Base-by-base conservation (phyloP, 108 stramenopile genomes). In the Fragilariopsis cylindrus region DNA sequence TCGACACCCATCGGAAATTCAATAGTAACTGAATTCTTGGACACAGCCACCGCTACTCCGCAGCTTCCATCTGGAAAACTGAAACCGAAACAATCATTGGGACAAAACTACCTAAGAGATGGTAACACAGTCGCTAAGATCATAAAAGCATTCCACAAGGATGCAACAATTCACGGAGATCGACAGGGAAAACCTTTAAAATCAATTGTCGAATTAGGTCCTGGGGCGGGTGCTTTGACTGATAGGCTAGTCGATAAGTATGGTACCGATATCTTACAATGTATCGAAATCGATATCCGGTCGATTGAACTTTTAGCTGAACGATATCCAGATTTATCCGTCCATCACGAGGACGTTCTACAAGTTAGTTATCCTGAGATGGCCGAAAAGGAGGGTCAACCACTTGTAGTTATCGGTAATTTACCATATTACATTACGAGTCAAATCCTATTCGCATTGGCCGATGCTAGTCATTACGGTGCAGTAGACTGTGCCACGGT, bases 341-440 rank as follows among this genome's bases (percentile, higher is more conserved):
- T 92, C 7, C 64, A 72, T 53, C 91, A 97, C 55, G 68, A 73
- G 19, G 98, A 99, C 76, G 97, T 98, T 3, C 71, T 99, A 13
- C 94, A 96, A 76, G 86, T 92, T 7, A 89, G 97, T 74, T 99
- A 96, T 79, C 84, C 91, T 0, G 67, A 71, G 54, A 75, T 97
- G 71, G 94, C 97, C 0, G 57, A 90, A 66, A 73, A 84, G n/a
- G 81, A 81, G 16, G 96, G 88, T 2, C 89, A 92, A n/a, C 91
- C 92, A 5, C 70, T 99, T 47, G 83, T 87, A 9, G 87, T 99
- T 7, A 92, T 99, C 69, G 98, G 96, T 43, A 99, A 99, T 76
- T 77, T 99, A 12, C 98, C 98, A 4, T 99, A 99, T 70, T 96
- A 99, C 85, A 99, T 99, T 76, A 97, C 97, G 4, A 87, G 84